Conservation (phyloP, 352 stramenopile genomes). For the Pythium vanterpoolii region DNA sequence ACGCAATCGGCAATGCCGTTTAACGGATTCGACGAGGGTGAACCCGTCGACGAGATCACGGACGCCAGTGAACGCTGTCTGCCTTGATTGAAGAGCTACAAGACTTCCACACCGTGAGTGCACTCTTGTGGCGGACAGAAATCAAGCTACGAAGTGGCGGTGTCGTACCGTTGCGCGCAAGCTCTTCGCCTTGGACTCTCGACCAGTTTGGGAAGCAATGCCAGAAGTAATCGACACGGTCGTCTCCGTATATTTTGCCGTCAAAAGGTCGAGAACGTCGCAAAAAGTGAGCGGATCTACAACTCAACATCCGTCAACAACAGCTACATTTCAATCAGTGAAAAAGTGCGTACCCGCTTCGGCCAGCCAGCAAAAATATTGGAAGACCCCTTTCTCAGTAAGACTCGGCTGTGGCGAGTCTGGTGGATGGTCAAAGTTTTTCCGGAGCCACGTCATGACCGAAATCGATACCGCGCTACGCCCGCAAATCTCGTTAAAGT, state of each 20-base stretch:
- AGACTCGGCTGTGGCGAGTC: slow-evolving; percentile 11
- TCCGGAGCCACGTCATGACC: slow-evolving; percentile 44
- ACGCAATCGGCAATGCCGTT: slow-evolving; percentile 50
- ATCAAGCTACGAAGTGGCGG: background rate
- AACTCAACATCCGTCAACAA: background rate
- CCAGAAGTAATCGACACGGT: slow-evolving; percentile 23
- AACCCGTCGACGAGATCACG: background rate
- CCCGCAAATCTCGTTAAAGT: slow-evolving; percentile 45
- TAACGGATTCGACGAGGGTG: slow-evolving; percentile 3
- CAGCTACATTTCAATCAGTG: background rate
- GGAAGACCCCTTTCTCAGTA: slow-evolving; percentile 51
- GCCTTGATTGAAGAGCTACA: slow-evolving; percentile 14
- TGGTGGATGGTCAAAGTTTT: slow-evolving; percentile 48
- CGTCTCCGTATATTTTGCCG: slow-evolving; percentile 56
- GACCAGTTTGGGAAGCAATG: slow-evolving; percentile 3
- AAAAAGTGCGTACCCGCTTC: slow-evolving; percentile 38
- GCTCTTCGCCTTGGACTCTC: slow-evolving; percentile 17
- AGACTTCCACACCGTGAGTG: too few species aligned
- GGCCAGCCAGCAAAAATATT: slow-evolving; percentile 70
- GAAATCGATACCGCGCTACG: slow-evolving; percentile 24
- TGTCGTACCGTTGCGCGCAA: slow-evolving; percentile 16
- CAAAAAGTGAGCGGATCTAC: slow-evolving; percentile 59
- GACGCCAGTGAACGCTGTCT: slow-evolving; percentile 9
- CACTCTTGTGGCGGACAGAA: too few species aligned
- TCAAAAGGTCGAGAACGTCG: slow-evolving; percentile 52